A percentile compares a stretch with the other conserved stretches of the same genome.
Conservation (phyloP, 768 basidiomycete genomes). For the Gelatoporia subvermispora region DNA sequence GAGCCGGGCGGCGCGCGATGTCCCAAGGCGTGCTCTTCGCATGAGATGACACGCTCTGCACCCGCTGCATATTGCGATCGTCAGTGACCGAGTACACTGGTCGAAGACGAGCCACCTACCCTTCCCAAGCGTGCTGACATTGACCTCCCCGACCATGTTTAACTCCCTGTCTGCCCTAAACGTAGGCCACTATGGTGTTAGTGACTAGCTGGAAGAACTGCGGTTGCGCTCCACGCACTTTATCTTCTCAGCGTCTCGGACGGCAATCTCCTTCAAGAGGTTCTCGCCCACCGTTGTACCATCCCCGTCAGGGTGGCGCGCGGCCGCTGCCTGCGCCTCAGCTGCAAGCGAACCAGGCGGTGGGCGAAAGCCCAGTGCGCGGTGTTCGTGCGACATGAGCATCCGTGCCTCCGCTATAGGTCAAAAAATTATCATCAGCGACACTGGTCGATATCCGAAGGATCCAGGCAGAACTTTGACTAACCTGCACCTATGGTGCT, state of each 20-base stretch:
- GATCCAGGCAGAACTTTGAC: not conserved
- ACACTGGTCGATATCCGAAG: not conserved
- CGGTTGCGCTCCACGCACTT: conserved; percentile 9
- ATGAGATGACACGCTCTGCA: conserved; percentile 11
- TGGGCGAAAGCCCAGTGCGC: conserved; percentile 26
- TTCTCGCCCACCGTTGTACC: conserved; percentile 14
- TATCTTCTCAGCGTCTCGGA: conserved; percentile 23
- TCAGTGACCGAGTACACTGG: not conserved
- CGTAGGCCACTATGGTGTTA: too few species aligned
- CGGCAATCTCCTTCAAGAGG: conserved; percentile 16
- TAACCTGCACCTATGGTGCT: conserved; percentile 16
- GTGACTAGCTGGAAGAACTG: not conserved
- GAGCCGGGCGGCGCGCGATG: conserved; percentile 17
- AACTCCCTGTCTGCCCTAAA: conserved; percentile 20
- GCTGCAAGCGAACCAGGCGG: conserved; percentile 27
- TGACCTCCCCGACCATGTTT: conserved; percentile 12
- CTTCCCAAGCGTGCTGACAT: conserved; percentile 11
- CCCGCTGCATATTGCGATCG: conserved; percentile 1
- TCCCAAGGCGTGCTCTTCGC: conserved; percentile 12
- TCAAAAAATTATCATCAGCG: not conserved
- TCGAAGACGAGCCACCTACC: conserved; percentile 1
- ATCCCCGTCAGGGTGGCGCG: conserved; percentile 18
- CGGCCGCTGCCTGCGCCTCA: conserved; percentile 24
- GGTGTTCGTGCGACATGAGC: conserved; percentile 26
- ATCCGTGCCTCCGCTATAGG: conserved; percentile 18